phyloP scores from a whole-genome alignment of 2,329 filamentous ascomycete genomes.

The Aspergillus aculeatus region DNA sequence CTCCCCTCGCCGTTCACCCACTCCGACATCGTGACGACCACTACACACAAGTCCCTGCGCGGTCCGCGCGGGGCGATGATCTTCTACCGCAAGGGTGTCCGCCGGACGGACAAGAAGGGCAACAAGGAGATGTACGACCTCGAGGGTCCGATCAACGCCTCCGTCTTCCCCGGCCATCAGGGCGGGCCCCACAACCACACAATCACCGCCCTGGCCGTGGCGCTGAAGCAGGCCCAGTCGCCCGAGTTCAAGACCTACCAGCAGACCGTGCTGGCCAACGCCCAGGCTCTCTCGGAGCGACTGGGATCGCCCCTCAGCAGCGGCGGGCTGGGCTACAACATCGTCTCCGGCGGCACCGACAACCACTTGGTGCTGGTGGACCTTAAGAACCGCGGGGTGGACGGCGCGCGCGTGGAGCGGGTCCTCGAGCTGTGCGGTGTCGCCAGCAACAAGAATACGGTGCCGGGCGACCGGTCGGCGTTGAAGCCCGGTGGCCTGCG shows the following conservation, averaged over 20 bases:
- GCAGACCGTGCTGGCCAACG: constrained; percentile 86
- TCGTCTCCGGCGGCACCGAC: constrained; percentile 93
- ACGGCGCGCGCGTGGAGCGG: constrained; percentile 89
- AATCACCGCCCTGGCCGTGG: constrained; percentile 93
- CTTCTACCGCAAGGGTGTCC: constrained; percentile 97
- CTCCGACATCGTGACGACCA: constrained; percentile 96
- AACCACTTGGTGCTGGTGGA: constrained; percentile 97
- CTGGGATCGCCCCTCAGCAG: constrained; percentile 68
- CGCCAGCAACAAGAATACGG: constrained; percentile 99
- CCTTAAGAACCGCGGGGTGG: constrained; percentile 79
- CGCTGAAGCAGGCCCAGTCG: constrained; percentile 86
- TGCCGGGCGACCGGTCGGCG: constrained; percentile 90
- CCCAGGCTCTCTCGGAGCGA: constrained; percentile 78
- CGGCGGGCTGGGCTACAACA: constrained; percentile 78
- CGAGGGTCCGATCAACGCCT: constrained; percentile 96
- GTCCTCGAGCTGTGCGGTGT: constrained; percentile 90
- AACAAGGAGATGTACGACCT: constrained; percentile 90
- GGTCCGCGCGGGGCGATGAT: constrained; percentile 99
- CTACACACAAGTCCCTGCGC: constrained; percentile 97
- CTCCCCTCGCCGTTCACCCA: constrained; percentile 90
- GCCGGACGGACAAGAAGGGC: constrained; percentile 86
- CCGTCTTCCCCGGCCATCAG: constrained; percentile 98
- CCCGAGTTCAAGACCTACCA: constrained; percentile 95
- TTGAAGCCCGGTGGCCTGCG: constrained; percentile 89
- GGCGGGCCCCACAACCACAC: constrained; percentile 99